Percentiles rank a stretch among this genome's conserved stretches.
phyloP scores from a whole-genome alignment of 83 land plant genomes.

The Diphasiastrum complanatum region DNA sequence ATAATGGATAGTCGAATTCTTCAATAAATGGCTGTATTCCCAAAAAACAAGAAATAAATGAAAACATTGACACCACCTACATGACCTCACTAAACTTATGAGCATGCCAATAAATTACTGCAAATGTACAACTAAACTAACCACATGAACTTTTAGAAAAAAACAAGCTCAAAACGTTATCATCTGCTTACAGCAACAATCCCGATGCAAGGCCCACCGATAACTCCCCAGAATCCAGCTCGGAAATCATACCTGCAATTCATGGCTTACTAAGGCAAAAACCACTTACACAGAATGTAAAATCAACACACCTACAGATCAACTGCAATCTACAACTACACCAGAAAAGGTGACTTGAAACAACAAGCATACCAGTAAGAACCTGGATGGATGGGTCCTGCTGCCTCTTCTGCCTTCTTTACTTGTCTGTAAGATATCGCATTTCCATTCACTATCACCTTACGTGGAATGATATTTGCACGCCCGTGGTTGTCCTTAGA shows the following conservation, averaged over 20 bases:
- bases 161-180: not conserved
- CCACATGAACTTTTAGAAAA: not conserved
- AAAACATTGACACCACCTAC: not conserved
- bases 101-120: not conserved
- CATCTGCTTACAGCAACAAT: conserved; percentile 60
- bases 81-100: not conserved
- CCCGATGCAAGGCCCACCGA: conserved; percentile 68
- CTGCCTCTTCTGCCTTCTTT: conserved; percentile 70
- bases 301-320: not conserved
- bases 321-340: not conserved
- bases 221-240: conserved; percentile 88
- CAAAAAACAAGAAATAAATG: conserved; percentile 2
- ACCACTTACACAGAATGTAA: not conserved
- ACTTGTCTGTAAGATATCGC: conserved; percentile 47
- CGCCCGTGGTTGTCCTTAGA: conserved; percentile 26
- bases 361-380: conserved; percentile 51
- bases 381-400: conserved; percentile 73
- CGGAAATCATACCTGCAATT: conserved; percentile 64
- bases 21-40: conserved; percentile 70
- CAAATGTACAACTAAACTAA: not conserved
- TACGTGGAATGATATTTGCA: conserved; percentile 12
- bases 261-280: not conserved
- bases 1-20: conserved; percentile 69
- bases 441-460: conserved; percentile 58
- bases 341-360: not conserved